Evolutionary conservation across 768 basidiomycete species (phyloP).

Genomic region (Leccinum olivaceopallidum): DNA sequence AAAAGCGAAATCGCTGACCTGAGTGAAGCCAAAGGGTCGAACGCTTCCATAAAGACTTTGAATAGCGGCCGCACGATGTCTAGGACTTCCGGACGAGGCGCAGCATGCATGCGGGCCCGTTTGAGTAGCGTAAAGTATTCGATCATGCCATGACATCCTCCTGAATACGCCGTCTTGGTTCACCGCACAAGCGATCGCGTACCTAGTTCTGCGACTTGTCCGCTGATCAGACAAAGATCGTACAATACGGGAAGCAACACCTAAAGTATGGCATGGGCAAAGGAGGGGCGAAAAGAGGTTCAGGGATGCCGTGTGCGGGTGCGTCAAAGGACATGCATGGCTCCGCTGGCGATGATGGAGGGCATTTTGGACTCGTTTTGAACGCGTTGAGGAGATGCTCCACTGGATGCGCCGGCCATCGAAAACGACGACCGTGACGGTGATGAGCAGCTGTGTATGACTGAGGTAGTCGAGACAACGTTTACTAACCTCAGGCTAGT

Average conservation of each 20-base stretch:
- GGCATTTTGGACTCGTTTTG: slow-evolving; percentile 24
- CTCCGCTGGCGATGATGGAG: slow-evolving; percentile 2
- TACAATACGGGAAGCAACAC: slow-evolving; percentile 65
- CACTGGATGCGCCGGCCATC: slow-evolving; percentile 63
- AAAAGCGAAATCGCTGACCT: slow-evolving; percentile 2
- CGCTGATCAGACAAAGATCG: slow-evolving; percentile 47
- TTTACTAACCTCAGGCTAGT: no score
- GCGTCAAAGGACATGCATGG: slow-evolving; percentile 43
- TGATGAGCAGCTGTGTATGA: slow-evolving; percentile 1
- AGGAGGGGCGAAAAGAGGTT: slow-evolving; percentile 2
- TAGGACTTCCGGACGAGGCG: slow-evolving; percentile 61
- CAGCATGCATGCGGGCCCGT: slow-evolving; percentile 55
- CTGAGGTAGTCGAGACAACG: no score
- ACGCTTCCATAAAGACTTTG: slow-evolving; percentile 76
- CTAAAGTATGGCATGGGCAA: slow-evolving; percentile 21
- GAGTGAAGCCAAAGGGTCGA: slow-evolving; percentile 45
- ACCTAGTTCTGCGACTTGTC: slow-evolving; percentile 40
- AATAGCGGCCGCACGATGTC: slow-evolving; percentile 68
- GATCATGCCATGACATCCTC: slow-evolving; percentile 29
- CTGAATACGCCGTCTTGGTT: slow-evolving; percentile 7
- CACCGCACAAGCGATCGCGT: background rate
- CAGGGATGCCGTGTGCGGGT: slow-evolving; percentile 48
- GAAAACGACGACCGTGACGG: slow-evolving; percentile 1
- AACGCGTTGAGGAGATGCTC: slow-evolving; percentile 54
- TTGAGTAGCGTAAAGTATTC: slow-evolving; percentile 70